phyloP scores from a whole-genome alignment of 1,284 basidiomycete genomes.

The Rhizoctonia solani region DNA sequence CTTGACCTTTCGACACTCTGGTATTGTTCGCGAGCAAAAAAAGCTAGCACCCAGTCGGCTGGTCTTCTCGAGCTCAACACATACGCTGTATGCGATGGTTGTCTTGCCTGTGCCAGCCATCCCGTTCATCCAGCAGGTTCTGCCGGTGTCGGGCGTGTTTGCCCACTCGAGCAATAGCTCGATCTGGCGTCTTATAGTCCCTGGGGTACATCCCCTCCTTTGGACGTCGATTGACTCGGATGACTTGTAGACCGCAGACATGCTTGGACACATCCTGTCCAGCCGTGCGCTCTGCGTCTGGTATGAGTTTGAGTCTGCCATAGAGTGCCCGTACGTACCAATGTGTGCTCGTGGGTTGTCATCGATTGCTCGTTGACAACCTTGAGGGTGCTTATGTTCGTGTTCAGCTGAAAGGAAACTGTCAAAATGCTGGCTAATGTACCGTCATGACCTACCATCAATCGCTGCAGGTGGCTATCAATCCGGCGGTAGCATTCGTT shows the following conservation, averaged over 20 bases:
- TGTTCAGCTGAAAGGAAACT: background rate
- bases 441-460: background rate
- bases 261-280: background rate
- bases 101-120: slow-evolving; percentile 16
- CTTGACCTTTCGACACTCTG: background rate
- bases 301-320: no score
- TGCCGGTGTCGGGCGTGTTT: background rate
- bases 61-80: background rate
- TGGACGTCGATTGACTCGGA: background rate
- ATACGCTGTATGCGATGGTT: slow-evolving; percentile 14
- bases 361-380: background rate
- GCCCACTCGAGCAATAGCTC: background rate
- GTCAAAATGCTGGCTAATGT: background rate
- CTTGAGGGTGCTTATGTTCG: background rate
- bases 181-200: background rate
- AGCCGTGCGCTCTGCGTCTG: background rate
- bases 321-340: background rate
- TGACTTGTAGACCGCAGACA: background rate
- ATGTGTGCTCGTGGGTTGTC: no score
- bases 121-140: slow-evolving; percentile 9
- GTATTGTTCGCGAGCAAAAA: background rate
- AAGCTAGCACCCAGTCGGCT: slow-evolving; percentile 3
- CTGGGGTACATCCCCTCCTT: background rate
- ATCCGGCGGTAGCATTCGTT: background rate
- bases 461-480: no score